Evolutionary conservation across 129 eudicot species (phyloP).

Genomic region (Ambrosia artemisiifolia): DNA sequence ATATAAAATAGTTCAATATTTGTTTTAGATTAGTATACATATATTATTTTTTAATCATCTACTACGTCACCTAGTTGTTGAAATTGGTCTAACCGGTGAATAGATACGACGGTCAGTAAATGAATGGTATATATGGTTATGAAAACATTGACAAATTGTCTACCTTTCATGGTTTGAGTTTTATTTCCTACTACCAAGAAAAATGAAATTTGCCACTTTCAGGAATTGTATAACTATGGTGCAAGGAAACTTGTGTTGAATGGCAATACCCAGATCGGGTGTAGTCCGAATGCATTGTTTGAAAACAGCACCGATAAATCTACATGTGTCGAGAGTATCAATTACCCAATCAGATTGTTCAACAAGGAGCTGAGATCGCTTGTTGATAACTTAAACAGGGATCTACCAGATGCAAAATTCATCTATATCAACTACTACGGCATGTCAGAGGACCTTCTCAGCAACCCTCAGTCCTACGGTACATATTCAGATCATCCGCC

Average conservation of each 20-base stretch:
- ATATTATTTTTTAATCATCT: too few species aligned
- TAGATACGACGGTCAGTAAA: too few species aligned
- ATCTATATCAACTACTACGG: conserved; percentile 66
- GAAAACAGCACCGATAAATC: conserved; percentile 58
- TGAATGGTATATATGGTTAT: too few species aligned
- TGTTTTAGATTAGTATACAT: too few species aligned
- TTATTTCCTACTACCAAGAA: too few species aligned
- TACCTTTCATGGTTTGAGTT: too few species aligned
- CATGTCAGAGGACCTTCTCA: conserved; percentile 63
- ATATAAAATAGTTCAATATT: too few species aligned
- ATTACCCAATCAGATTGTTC: conserved; percentile 59
- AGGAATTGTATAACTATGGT: conserved; percentile 70
- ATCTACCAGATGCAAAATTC: conserved; percentile 52
- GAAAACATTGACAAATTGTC: too few species aligned
- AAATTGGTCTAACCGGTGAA: too few species aligned
- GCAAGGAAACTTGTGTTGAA: conserved; percentile 74
- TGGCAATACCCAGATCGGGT: conserved; percentile 90
- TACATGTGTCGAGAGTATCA: conserved; percentile 60
- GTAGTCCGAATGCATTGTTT: conserved; percentile 85
- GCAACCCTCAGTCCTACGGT: conserved; percentile 62
- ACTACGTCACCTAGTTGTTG: too few species aligned
- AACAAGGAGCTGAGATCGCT: conserved; percentile 51
- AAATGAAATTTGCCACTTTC: conserved; percentile 4
- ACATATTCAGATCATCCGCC: not conserved
- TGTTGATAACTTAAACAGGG: conserved; percentile 53